A percentile compares a stretch with the other conserved stretches of the same genome.
These are phyloP conservation scores for Xylaria bambusicola DNA, from an alignment of 495 filamentous ascomycete species.

Conservation along the genomic window DNA sequence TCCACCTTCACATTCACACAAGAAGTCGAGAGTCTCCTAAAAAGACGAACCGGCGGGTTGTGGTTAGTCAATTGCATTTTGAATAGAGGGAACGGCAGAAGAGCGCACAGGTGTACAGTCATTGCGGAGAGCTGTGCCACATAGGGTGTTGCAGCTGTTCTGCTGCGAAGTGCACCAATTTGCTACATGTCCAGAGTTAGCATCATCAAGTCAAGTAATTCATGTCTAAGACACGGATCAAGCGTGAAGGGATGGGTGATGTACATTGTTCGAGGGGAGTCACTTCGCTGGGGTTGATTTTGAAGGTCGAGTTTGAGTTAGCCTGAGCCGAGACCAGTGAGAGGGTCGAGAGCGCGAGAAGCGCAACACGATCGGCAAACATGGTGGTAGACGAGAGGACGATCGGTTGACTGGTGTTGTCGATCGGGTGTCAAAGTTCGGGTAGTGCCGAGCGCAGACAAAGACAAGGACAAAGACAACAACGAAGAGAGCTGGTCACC, in stretches of 20 bases:
- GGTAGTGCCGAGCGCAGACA: constrained; percentile 9
- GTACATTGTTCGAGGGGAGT: constrained; percentile 19
- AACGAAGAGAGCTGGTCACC: no score
- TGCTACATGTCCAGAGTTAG: constrained; percentile 27
- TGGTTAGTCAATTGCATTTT: background rate
- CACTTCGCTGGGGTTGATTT: constrained; percentile 33
- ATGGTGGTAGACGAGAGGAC: constrained; percentile 19
- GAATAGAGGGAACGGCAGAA: background rate
- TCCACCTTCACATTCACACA: constrained; percentile 37
- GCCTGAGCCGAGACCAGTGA: constrained; percentile 36
- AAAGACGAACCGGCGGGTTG: background rate
- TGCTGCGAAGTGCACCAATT: constrained; percentile 38
- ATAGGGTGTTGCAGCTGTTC: constrained; percentile 39
- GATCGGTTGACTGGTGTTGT: background rate
- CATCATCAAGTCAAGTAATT: background rate
- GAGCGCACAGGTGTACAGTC: constrained; percentile 35
- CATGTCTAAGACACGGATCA: background rate
- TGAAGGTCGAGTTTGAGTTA: constrained; percentile 36
- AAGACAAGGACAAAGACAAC: constrained; percentile 1
- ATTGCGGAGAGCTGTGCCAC: constrained; percentile 30
- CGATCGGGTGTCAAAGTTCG: background rate
- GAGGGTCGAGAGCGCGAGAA: constrained; percentile 36
- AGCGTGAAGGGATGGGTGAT: constrained; percentile 11
- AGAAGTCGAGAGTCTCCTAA: constrained; percentile 34
- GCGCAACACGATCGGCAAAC: constrained; percentile 31